Conservation (phyloP, 768 basidiomycete genomes). For the Paxillus involutus region DNA sequence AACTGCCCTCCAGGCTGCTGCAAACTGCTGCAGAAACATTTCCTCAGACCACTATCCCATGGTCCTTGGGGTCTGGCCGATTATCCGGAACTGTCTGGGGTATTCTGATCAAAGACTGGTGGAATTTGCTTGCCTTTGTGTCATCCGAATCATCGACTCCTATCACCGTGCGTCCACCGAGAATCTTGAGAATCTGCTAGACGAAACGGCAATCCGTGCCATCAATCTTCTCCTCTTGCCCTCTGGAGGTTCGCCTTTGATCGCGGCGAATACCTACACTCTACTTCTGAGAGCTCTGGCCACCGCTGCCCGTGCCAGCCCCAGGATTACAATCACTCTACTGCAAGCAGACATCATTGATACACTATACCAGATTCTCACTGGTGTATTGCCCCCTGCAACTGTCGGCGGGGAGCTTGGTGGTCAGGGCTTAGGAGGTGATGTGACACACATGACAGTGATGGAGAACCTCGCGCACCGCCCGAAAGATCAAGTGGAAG, state of each 20-base stretch:
- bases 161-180: slow-evolving; percentile 85
- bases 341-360: slow-evolving; percentile 92
- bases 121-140: slow-evolving; percentile 92
- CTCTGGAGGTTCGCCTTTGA: slow-evolving; percentile 81
- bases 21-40: slow-evolving; percentile 94
- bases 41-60: slow-evolving; percentile 86
- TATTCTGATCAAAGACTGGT: slow-evolving; percentile 97
- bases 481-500: slow-evolving; percentile 97
- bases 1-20: slow-evolving; percentile 93
- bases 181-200: slow-evolving; percentile 84
- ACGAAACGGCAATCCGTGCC: slow-evolving; percentile 74
- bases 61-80: slow-evolving; percentile 89
- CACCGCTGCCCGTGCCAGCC: slow-evolving; percentile 83
- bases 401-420: slow-evolving; percentile 49
- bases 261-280: slow-evolving; percentile 87
- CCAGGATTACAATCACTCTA: slow-evolving; percentile 82
- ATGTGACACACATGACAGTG: slow-evolving; percentile 93
- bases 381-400: slow-evolving; percentile 83
- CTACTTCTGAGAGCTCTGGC: slow-evolving; percentile 83
- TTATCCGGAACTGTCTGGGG: slow-evolving; percentile 86
- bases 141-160: slow-evolving; percentile 91
- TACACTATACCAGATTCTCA: slow-evolving; percentile 92
- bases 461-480: slow-evolving; percentile 97
- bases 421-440: slow-evolving; percentile 83
- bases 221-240: slow-evolving; percentile 85